A percentile compares a stretch with the other conserved stretches of the same genome.
Conservation (phyloP, 768 basidiomycete genomes). For the Leucocoprinus leucothites region DNA sequence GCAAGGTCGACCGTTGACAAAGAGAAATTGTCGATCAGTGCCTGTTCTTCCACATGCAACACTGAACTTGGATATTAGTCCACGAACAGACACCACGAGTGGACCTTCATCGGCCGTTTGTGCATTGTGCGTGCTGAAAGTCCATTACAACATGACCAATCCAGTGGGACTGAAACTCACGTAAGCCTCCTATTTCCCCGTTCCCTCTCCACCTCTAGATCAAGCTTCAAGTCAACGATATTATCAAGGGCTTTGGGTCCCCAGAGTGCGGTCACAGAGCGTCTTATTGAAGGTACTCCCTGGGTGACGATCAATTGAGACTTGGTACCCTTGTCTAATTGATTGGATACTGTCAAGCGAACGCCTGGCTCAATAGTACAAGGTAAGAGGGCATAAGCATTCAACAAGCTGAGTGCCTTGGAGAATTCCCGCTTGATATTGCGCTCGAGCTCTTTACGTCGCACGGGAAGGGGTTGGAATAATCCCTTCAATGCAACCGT, state of each 20-base stretch:
- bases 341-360: constrained; percentile 71
- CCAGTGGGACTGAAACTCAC: constrained; percentile 14
- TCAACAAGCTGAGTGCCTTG: constrained; percentile 78
- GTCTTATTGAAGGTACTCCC: constrained; percentile 57
- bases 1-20: constrained; percentile 89
- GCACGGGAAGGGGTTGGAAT: constrained; percentile 83
- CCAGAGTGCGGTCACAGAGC: constrained; percentile 77
- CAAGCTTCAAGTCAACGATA: constrained; percentile 68
- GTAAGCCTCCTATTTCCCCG: constrained; percentile 28
- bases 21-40: constrained; percentile 89
- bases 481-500: constrained; percentile 70
- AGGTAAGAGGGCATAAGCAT: constrained; percentile 88
- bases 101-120: constrained; percentile 20
- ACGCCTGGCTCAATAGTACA: constrained; percentile 74
- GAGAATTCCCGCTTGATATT: constrained; percentile 88
- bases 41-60: constrained; percentile 73
- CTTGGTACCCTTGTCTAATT: constrained; percentile 72
- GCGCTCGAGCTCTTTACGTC: constrained; percentile 86
- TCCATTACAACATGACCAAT: not conserved
- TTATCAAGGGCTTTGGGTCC: constrained; percentile 77
- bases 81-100: constrained; percentile 57
- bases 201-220: constrained; percentile 69
- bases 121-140: not conserved
- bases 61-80: constrained; percentile 81
- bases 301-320: constrained; percentile 70